Evolutionary conservation across 164 flowering plant genomes (phyloP), one percentile per base, ranked within the genome.

Genomic region (Magnolia sinica): DNA sequence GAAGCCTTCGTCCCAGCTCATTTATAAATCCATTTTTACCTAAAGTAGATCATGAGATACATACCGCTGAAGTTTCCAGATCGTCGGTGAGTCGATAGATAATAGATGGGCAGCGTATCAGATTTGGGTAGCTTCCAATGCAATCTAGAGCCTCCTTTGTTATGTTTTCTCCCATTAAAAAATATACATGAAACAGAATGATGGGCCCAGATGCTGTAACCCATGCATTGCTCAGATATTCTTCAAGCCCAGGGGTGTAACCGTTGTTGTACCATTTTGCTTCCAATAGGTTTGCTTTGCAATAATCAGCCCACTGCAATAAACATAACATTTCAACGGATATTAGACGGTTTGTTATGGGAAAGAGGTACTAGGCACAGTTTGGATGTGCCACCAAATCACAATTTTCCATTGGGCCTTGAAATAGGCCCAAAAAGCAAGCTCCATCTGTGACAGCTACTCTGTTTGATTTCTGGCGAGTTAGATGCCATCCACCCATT

Each of bases 291-390:
- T 85, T 63, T 69, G 89, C 78, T 72, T 84, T 80, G 31, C 85
- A 82, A 61, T 87, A 83, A 50, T 80, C 80, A 68, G 81, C 80
- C 92, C 92, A 88, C 90, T 89, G 80, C 18, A n/a, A 68, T 24
- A 71, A 24, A 24, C 27, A 24, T 23, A 23, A 23, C 24, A 23
- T 23, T 23, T 23, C 24, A 23, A 23, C 24, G 1, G 24, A 23
- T 23, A 23, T 23, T 23, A 0, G 24, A 23, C 24, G 24, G 24
- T 23, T 23, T 23, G 24, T 23, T 23, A 23, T 23, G 24, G 24
- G 24, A 23, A 23, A 23, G 24, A 11, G n/a, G 52, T n/a, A 23
- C 31, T 65, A 13, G 4, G 24, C 37, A 20, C 5, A n/a, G 59
- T 49, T 52, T n/a, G 19, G 24, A 52, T 14, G 10, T 19, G 5